Base-by-base conservation (phyloP, 139 green algal genomes). In the Picochlorum sp. region DNA sequence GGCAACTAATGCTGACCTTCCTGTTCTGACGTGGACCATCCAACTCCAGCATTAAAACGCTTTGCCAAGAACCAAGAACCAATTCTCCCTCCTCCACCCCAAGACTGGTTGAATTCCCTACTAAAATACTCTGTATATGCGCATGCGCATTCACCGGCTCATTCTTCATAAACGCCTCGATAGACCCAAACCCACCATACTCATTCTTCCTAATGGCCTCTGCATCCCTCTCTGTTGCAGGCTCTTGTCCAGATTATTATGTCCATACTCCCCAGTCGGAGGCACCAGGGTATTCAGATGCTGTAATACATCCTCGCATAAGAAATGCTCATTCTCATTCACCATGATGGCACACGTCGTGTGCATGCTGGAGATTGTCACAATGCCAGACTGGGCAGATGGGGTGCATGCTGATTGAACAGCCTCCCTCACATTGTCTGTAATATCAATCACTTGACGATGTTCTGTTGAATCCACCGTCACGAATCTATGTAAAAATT, bases 261-360 rank as follows among this genome's bases (percentile, higher is more conserved):
- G 47, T 0, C n/a, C n/a, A 54, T 54, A 54, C 47, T 20, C 47
- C 7, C 47, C 47, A 54, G 16, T 9, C 1, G 47, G n/a, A 54
- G 47, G 47, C 7, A 21, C 47, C 16, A 54, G 47, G 2, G 16
- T 21, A 21, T 20, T 26, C 4, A 54, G 15, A 21, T 54, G n/a
- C 6, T 54, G 11, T 0, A 54, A 9, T 2, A 54, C 7, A 21
- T 54, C 47, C 18, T 54, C 9, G 18, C n/a, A 26, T 13, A 54
- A 21, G 47, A 54, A 54, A 20, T 54, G n/a, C 11, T 54, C 47
- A 23, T 54, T 54, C 13, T 54, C 47, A 54, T 54, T 54, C 47
- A 54, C 47, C 16, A 54, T 21, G 6, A 54, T 26, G 16, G 18
- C 47, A 20, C 47, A 54, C 6, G 47, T 54, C 47, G 47, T 54